Conservation (phyloP, 2,329 filamentous ascomycete species). For the Hypoxylon sp. region DNA sequence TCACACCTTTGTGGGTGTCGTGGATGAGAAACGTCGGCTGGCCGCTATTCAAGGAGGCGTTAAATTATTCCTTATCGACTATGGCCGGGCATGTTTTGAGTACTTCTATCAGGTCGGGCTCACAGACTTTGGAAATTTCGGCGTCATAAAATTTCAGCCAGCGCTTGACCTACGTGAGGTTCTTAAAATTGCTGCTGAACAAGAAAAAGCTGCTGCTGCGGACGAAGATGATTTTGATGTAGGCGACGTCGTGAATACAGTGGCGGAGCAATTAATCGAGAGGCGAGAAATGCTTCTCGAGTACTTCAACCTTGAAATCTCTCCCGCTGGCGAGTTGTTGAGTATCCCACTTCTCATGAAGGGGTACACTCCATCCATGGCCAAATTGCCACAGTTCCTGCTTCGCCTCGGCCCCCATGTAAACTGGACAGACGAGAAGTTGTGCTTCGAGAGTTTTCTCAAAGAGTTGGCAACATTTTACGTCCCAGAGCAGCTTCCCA, state of each 20-base stretch:
- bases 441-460: slow-evolving; percentile 89
- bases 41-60: slow-evolving; percentile 95
- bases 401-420: slow-evolving; percentile 90
- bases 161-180: slow-evolving; percentile 79
- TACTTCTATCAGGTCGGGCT: slow-evolving; percentile 97
- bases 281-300: slow-evolving; percentile 89
- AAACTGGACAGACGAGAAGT: slow-evolving; percentile 86
- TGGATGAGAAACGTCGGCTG: slow-evolving; percentile 87
- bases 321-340: slow-evolving; percentile 80
- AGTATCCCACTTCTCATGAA: slow-evolving; percentile 88
- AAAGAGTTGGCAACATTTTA: slow-evolving; percentile 91
- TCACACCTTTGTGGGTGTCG: slow-evolving; percentile 93
- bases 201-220: slow-evolving; percentile 70
- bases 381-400: slow-evolving; percentile 90
- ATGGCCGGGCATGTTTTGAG: slow-evolving; percentile 87
- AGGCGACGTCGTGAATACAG: slow-evolving; percentile 74
- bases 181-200: slow-evolving; percentile 78
- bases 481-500: slow-evolving; percentile 85
- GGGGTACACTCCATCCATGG: slow-evolving; percentile 87
- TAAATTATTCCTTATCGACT: slow-evolving; percentile 93
- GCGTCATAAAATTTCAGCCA: slow-evolving; percentile 83
- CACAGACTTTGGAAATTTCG: slow-evolving; percentile 97
- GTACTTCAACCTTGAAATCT: slow-evolving; percentile 91
- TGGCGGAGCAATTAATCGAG: slow-evolving; percentile 78
- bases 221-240: slow-evolving; percentile 74